Evolutionary conservation across 495 filamentous ascomycete genomes (phyloP).

Genomic region (Neurospora sp.): DNA sequence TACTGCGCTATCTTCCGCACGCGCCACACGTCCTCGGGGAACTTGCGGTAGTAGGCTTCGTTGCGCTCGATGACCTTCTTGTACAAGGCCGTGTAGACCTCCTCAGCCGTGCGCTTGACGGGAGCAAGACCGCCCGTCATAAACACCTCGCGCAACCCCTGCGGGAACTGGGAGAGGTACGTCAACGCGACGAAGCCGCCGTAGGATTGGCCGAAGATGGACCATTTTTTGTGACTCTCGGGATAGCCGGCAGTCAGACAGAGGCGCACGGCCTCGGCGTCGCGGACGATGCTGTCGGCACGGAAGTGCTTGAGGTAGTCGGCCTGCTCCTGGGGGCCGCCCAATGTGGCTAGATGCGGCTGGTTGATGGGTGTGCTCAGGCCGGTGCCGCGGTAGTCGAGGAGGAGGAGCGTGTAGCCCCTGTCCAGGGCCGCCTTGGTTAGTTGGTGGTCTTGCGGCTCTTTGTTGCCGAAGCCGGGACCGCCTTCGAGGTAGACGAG

Average conservation of each 20-base stretch:
- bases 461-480: conserved; percentile 62
- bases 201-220: conserved; percentile 78
- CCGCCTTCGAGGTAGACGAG: conserved; percentile 61
- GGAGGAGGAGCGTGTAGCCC: conserved; percentile 74
- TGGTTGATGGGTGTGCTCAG: conserved; percentile 70
- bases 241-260: conserved; percentile 61
- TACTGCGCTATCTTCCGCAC: conserved; percentile 57
- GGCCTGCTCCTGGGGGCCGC: conserved; percentile 54
- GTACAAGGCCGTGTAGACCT: conserved; percentile 64
- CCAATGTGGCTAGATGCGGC: conserved; percentile 52
- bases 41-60: conserved; percentile 71
- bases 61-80: conserved; percentile 56
- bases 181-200: conserved; percentile 76
- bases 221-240: conserved; percentile 66
- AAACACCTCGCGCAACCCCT: conserved; percentile 73
- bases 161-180: conserved; percentile 72
- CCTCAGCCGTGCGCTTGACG: conserved; percentile 55
- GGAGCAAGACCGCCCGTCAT: conserved; percentile 75
- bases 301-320: conserved; percentile 79
- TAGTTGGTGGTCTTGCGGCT: conserved; percentile 61
- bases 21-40: conserved; percentile 64
- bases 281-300: conserved; percentile 79
- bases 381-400: conserved; percentile 87
- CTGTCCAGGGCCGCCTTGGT: conserved; percentile 61
- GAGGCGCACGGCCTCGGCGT: conserved; percentile 76